Conservation (phyloP, 1,284 basidiomycete species). For the Xerocomus nothofagi region DNA sequence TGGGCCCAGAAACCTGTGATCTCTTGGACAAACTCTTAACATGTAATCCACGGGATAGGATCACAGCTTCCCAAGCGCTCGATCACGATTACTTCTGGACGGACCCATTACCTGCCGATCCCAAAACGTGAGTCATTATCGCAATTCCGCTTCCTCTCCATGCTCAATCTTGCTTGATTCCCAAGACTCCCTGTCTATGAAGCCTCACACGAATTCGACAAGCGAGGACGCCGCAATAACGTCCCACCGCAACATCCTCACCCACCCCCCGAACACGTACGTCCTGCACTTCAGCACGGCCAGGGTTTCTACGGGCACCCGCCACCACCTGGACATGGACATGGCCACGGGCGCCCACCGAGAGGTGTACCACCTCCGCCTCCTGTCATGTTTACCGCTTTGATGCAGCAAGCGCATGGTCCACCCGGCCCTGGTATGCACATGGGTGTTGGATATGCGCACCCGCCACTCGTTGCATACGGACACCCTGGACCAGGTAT, state of each 20-base stretch:
- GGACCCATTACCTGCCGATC: slow-evolving; percentile 81
- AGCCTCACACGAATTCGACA: slow-evolving; percentile 84
- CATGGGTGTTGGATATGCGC: slow-evolving; percentile 14
- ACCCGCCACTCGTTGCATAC: slow-evolving; percentile 13
- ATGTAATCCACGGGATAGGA: slow-evolving; percentile 89
- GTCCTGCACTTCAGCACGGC: slow-evolving; percentile 32
- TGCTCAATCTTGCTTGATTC: slow-evolving; percentile 2
- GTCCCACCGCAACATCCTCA: slow-evolving; percentile 15
- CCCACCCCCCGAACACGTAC: slow-evolving; percentile 29
- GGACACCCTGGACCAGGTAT: slow-evolving; percentile 12
- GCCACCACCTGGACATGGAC: slow-evolving; percentile 21
- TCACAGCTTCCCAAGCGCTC: slow-evolving; percentile 87
- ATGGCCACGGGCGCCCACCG: slow-evolving; percentile 22
- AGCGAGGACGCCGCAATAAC: slow-evolving; percentile 60
- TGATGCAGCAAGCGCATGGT: slow-evolving; percentile 31
- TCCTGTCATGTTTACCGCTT: slow-evolving; percentile 29
- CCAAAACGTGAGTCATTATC: slow-evolving; percentile 61
- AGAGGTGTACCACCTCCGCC: slow-evolving; percentile 26
- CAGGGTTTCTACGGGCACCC: slow-evolving; percentile 30
- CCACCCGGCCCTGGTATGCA: slow-evolving; percentile 8
- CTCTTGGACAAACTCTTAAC: slow-evolving; percentile 89
- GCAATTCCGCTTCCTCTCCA: neutral
- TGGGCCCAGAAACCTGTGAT: slow-evolving; percentile 79
- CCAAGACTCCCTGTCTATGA: slow-evolving; percentile 72
- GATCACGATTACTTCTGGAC: slow-evolving; percentile 94